These are phyloP conservation scores for Boletales sp. DNA, from an alignment of 768 basidiomycete species.

Conservation along the genomic window DNA sequence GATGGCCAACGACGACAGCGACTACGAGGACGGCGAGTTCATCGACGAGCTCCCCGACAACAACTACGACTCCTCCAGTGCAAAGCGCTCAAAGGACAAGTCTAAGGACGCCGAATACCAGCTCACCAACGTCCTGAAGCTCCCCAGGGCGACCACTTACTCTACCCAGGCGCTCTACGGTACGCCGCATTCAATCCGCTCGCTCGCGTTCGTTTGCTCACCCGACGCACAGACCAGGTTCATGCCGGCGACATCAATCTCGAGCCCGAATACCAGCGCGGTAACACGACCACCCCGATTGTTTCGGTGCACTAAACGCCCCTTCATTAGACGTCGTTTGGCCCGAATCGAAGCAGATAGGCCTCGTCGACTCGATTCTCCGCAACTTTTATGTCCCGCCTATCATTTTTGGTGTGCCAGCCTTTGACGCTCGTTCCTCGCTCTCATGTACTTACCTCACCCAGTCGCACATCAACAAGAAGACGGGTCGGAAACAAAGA, in stretches of 20 bases:
- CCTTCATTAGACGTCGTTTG: constrained; percentile 63
- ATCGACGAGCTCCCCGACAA: constrained; percentile 7
- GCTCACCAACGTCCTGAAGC: constrained; percentile 46
- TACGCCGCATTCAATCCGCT: constrained; percentile 12
- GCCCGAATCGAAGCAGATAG: constrained; percentile 71
- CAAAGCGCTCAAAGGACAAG: constrained; percentile 2
- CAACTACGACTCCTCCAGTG: constrained; percentile 10
- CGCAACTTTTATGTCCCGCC: constrained; percentile 81
- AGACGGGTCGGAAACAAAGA: constrained; percentile 63
- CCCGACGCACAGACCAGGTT: constrained; percentile 52
- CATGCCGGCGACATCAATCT: constrained; percentile 60
- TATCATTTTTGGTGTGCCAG: constrained; percentile 62
- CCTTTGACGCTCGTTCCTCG: background rate
- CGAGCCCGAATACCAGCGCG: constrained; percentile 78
- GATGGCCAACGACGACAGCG: constrained; percentile 14
- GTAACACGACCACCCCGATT: constrained; percentile 28
- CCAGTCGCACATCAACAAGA: constrained; percentile 48
- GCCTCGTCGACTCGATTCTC: constrained; percentile 73
- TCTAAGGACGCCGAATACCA: constrained; percentile 15
- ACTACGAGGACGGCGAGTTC: constrained; percentile 17
- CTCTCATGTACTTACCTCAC: constrained; percentile 1
- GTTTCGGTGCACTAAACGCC: no score
- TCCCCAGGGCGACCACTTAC: constrained; percentile 60
- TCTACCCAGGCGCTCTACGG: constrained; percentile 60
- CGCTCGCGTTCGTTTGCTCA: background rate